Evolutionary conservation across 2,329 filamentous ascomycete genomes (phyloP).

Genomic region (Aureobasidium lini): DNA sequence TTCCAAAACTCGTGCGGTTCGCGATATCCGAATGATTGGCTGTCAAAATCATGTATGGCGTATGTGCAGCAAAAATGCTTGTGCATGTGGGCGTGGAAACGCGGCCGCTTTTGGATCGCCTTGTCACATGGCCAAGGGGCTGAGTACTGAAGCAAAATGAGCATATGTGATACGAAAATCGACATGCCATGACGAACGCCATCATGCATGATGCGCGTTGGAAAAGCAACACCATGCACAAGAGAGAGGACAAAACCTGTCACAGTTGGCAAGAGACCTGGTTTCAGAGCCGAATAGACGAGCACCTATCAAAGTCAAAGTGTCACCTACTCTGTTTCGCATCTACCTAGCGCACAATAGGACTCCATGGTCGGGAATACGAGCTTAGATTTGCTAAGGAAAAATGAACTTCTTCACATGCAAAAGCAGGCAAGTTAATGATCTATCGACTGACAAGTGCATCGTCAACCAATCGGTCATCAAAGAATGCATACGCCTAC

Average conservation of each 20-base stretch:
- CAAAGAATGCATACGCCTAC: not conserved
- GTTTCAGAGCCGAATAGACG: not conserved
- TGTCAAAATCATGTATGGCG: constrained; percentile 3
- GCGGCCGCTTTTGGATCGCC: not conserved
- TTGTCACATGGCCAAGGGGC: constrained; percentile 4
- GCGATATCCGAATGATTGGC: constrained; percentile 10
- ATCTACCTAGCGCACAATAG: constrained; percentile 2
- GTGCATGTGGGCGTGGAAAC: not conserved
- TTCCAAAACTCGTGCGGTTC: constrained; percentile 3
- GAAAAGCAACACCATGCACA: not conserved
- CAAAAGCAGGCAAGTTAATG: constrained; percentile 6
- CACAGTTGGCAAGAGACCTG: not conserved
- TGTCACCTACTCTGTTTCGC: not conserved
- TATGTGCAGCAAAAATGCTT: not conserved
- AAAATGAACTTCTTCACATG: constrained; percentile 11
- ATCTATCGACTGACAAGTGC: constrained; percentile 1
- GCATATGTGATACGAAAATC: constrained; percentile 4
- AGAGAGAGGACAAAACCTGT: not conserved
- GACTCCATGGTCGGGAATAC: not conserved
- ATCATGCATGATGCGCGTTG: not conserved
- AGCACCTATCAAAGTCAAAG: not conserved
- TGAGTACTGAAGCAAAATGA: not conserved
- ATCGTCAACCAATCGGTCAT: not conserved
- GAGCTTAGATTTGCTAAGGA: not conserved
- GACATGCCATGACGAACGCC: constrained; percentile 2